phyloP scores from a whole-genome alignment of 129 eudicot genomes.

The Heracleum sosnowskyi region DNA sequence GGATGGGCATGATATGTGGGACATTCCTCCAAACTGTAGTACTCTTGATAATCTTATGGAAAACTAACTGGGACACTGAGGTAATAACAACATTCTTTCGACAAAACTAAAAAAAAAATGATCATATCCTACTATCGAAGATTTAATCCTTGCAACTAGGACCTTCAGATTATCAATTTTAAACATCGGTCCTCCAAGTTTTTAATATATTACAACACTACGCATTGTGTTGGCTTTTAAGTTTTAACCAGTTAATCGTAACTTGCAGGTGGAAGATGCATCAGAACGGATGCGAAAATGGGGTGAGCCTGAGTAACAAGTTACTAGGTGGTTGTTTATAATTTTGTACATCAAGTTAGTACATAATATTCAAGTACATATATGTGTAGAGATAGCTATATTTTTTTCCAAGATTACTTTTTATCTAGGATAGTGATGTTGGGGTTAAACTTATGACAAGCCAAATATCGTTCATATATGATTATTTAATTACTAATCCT shows the following conservation, averaged over 20 bases:
- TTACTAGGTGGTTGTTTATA: background rate
- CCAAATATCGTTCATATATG: too few relatives aligned
- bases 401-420: too few relatives aligned
- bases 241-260: too few relatives aligned
- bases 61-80: conserved; percentile 71
- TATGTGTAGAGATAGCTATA: too few relatives aligned
- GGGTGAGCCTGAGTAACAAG: conserved; percentile 25
- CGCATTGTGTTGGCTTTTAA: background rate
- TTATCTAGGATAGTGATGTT: too few relatives aligned
- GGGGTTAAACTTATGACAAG: too few relatives aligned
- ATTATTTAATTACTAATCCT: too few relatives aligned
- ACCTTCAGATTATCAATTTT: background rate
- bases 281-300: conserved; percentile 47
- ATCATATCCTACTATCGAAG: background rate
- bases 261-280: conserved; percentile 58
- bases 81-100: conserved; percentile 22
- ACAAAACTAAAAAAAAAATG: background rate
- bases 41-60: conserved; percentile 46
- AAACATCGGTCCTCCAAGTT: background rate
- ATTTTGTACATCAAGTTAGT: too few relatives aligned
- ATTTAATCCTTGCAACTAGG: background rate
- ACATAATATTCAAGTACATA: too few relatives aligned
- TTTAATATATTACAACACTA: background rate
- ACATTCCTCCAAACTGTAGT: conserved; percentile 56
- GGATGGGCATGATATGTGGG: conserved; percentile 82